Evolutionary conservation across 192 early-diverging fungal genomes (phyloP).

Genomic region (Linnemannia exigua): DNA sequence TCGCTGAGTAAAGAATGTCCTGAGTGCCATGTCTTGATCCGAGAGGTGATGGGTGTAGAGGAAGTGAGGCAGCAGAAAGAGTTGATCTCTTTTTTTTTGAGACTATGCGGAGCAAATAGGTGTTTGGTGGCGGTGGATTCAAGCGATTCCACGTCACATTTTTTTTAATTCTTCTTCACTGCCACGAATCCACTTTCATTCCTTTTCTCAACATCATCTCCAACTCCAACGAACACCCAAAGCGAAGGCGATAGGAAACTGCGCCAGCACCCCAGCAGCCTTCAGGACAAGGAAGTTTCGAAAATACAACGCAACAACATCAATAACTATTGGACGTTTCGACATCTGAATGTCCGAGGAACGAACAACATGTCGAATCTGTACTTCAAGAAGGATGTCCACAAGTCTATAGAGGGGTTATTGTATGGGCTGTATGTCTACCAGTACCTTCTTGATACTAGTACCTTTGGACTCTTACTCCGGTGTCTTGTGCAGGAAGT

Average conservation of each 20-base stretch:
- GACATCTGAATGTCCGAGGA: slow-evolving; percentile 1
- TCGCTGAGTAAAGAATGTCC: background rate
- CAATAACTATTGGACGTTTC: background rate
- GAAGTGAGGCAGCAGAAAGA: background rate
- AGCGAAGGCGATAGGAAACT: background rate
- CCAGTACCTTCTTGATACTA: slow-evolving; percentile 46
- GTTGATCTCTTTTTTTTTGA: background rate
- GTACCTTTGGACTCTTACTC: slow-evolving; percentile 37
- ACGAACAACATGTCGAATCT: slow-evolving; percentile 15
- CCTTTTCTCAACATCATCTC: background rate
- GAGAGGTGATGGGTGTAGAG: background rate
- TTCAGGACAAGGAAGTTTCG: background rate
- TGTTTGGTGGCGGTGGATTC: background rate
- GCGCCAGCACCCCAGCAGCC: background rate
- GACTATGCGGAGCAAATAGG: slow-evolving; percentile 1
- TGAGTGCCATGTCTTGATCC: background rate
- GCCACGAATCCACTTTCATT: background rate
- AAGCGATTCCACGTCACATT: slow-evolving; percentile 7
- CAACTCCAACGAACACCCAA: background rate
- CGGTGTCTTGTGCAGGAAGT: slow-evolving; percentile 42
- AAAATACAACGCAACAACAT: background rate
- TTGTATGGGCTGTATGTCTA: slow-evolving; percentile 50
- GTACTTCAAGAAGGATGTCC: slow-evolving; percentile 44
- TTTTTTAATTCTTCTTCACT: background rate
- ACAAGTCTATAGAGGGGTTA: slow-evolving; percentile 44